A percentile compares a stretch with the other conserved stretches of the same genome.
Conservation (phyloP, 176 grass and related monocot genomes). For the Pontederia paniculata region DNA sequence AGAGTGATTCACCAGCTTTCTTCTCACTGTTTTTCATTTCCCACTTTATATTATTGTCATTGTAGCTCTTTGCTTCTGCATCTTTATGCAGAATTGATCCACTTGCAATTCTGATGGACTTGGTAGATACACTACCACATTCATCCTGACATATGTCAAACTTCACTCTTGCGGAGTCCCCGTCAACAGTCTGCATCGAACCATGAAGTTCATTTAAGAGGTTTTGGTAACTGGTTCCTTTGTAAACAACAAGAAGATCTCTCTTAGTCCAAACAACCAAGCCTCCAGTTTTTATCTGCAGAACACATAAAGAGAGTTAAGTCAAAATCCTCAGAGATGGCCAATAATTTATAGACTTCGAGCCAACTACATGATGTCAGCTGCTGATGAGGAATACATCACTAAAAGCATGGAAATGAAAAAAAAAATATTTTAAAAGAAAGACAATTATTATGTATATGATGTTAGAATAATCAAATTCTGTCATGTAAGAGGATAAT, state of each 20-base stretch:
- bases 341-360: no score
- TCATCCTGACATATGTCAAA: constrained; percentile 5
- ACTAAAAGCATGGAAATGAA: no score
- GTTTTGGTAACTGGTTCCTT: constrained; percentile 24
- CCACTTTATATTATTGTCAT: neutral
- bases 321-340: neutral
- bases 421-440: no score
- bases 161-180: constrained; percentile 18
- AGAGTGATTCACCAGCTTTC: constrained; percentile 39
- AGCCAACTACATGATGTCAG: no score
- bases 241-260: constrained; percentile 61
- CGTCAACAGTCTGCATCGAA: constrained; percentile 6
- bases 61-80: neutral
- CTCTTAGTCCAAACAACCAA: constrained; percentile 62
- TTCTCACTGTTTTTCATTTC: constrained; percentile 17
- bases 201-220: neutral
- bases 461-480: no score
- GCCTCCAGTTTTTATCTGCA: constrained; percentile 68
- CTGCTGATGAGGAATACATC: no score
- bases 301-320: constrained; percentile 5
- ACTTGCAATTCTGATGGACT: neutral
- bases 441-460: no score
- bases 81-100: neutral
- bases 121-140: neutral
- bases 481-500: no score